Evolutionary conservation across 164 flowering plant genomes (phyloP), one percentile per base, ranked within the genome.

Genomic region (Aristolochia fimbriata): DNA sequence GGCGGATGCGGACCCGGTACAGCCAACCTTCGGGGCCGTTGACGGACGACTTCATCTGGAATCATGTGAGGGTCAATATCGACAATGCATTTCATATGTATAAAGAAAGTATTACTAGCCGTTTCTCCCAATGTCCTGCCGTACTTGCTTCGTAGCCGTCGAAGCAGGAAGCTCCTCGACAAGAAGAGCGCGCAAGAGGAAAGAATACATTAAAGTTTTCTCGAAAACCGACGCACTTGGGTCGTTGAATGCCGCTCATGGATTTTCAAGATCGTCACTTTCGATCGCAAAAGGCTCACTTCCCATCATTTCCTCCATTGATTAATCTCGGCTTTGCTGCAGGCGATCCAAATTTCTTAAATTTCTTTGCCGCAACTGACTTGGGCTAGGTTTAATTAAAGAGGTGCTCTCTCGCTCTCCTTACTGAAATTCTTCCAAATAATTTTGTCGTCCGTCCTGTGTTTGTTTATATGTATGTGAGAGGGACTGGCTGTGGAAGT

Each of bases 161-260:
- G 43, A 37, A 37, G 43, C 11, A 3, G 11, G 43, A 37, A 37
- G 9, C 53, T 50, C 22, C 23, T 50, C 53, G 21, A n/a, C 22
- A 19, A 22, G 53, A 19, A 16, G 53, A 50, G 53, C 53, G 20
- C 23, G 53, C 2, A 19, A 11, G 17, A 48, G 3, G 7, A 22
- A 50, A 50, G 22, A 10, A 16, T n/a, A 0, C 12, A 9, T 50
- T 50, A n/a, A 50, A 50, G 22, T 50, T 50, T n/a, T 17, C 22
- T 50, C 20, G 22, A 50, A 22, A 50, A 9, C 20, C 21, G 53
- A n/a, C 12, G 53, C 53, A n/a, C 12, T 50, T 50, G 53, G 43
- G 19, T 50, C 53, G 53, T 50, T 50, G 53, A 50, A 15, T 22
- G 43, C 53, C 20, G 53, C 53, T 50, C 12, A 50, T 50, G 53